Base-by-base conservation (phyloP, 257 asterid species). In the Vinca minor region DNA sequence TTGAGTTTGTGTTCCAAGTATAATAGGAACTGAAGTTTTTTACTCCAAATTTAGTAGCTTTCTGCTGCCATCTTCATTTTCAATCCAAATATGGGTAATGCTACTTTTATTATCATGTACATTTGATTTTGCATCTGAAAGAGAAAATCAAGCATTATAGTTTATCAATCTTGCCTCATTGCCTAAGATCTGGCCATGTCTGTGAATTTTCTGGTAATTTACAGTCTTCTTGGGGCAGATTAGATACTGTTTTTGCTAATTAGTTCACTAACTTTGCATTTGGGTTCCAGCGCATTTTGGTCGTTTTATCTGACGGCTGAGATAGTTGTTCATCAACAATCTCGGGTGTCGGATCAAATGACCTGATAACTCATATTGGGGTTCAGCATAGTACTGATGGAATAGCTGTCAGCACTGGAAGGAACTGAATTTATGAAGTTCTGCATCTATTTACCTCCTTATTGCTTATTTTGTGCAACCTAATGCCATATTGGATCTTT, bases 1-100 rank as follows among this genome's bases (percentile, higher is more conserved):
- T 34, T 76, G 67, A 61, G 62, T 69, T 50, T 67, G n/a, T 46
- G 59, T 58, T 45, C 44, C 32, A 63, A 63, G 23, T 59, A 67
- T 69, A 31, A 15, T 64, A 14, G 7, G 74, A 68, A 62, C 35
- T 69, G 61, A 42, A 62, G 59, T 67, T 74, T 34, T 76, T 71
- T 64, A 62, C 77, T 83, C 66, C 46, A 41, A 46, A 53, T 71
- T 15, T 63, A 11, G 26, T 29, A 65, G 59, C 76, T 70, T 64
- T 60, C 21, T 59, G 48, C 60, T 23, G 38, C 69, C 46, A 48
- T 64, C 54, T 62, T 66, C 44, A 68, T 71, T 45, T 44, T 61
- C 62, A 74, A 48, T 25, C 69, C 76, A 69, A 62, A 69, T 48
- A 76, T 82, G 79, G 84, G 85, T 77, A n/a, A 75, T 67, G 61